Conservation (phyloP, 352 stramenopile genomes). For the Phytophthora cryptogea region DNA sequence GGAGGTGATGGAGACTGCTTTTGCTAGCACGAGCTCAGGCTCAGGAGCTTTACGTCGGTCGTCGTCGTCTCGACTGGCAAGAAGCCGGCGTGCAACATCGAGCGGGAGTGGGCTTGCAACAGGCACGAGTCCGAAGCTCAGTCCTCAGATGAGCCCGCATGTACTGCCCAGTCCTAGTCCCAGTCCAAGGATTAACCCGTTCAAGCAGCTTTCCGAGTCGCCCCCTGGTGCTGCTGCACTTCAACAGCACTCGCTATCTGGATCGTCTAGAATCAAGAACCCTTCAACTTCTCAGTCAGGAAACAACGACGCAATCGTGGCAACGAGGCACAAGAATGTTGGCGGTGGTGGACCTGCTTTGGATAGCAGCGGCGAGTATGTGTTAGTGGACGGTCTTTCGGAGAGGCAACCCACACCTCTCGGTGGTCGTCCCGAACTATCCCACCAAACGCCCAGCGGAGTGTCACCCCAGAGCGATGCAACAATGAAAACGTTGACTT, state of each 20-base stretch:
- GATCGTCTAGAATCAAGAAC: constrained; percentile 24
- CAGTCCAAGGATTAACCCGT: constrained; percentile 75
- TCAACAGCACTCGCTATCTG: constrained; percentile 24
- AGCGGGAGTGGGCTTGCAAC: constrained; percentile 41
- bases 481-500: constrained; percentile 10
- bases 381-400: constrained; percentile 54
- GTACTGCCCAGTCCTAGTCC: constrained; percentile 62
- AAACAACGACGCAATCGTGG: constrained; percentile 8
- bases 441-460: background rate
- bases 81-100: constrained; percentile 59
- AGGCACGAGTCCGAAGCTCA: constrained; percentile 57
- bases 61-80: constrained; percentile 50
- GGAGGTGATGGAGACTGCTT: constrained; percentile 70
- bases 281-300: constrained; percentile 5
- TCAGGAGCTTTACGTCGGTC: constrained; percentile 52
- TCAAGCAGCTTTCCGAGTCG: constrained; percentile 61
- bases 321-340: constrained; percentile 27
- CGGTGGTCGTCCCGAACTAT: constrained; percentile 2
- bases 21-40: constrained; percentile 58
- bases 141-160: constrained; percentile 71
- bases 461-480: constrained; percentile 2
- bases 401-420: constrained; percentile 30
- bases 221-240: constrained; percentile 34
- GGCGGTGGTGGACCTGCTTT: constrained; percentile 25
- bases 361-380: constrained; percentile 70